A percentile compares a stretch with the other conserved stretches of the same genome.
Evolutionary conservation across 1,284 basidiomycete genomes (phyloP).

Genomic region (Cystobasidiaceae sp.): DNA sequence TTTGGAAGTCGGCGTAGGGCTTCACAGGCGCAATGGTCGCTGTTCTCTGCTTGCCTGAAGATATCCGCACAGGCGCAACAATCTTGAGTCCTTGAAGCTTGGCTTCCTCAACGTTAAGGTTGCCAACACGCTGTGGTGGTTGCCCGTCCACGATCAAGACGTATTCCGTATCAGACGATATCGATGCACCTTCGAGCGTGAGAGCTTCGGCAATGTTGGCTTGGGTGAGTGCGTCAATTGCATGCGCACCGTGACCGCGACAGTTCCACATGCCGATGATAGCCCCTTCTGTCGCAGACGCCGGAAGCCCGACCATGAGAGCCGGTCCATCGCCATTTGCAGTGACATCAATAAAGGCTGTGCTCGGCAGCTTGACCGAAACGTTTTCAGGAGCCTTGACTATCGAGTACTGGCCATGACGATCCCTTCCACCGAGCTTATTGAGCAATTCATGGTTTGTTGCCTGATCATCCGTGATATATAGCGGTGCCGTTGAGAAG

Average conservation of each 20-base stretch:
- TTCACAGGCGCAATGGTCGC: neutral
- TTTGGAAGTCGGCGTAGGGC: neutral
- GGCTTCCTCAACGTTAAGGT: neutral
- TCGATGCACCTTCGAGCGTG: neutral
- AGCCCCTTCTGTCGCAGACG: conserved; percentile 11
- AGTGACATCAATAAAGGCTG: conserved; percentile 32
- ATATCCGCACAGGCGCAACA: neutral
- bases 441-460: conserved; percentile 25
- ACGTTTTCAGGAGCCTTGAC: conserved; percentile 24
- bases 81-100: neutral
- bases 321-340: conserved; percentile 16
- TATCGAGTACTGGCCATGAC: neutral
- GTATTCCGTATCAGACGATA: conserved; percentile 1
- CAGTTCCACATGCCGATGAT: conserved; percentile 37
- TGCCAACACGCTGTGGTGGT: neutral
- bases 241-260: neutral
- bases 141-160: neutral
- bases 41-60: neutral
- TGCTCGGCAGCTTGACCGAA: conserved; percentile 22
- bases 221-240: neutral
- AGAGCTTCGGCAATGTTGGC: neutral
- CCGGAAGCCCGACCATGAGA: conserved; percentile 27
- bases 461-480: conserved; percentile 32
- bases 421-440: neutral
- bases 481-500: conserved; percentile 38